Evolutionary conservation across 1,139 yeast species (phyloP).

Genomic region (Arxiozyma slooffiae): DNA sequence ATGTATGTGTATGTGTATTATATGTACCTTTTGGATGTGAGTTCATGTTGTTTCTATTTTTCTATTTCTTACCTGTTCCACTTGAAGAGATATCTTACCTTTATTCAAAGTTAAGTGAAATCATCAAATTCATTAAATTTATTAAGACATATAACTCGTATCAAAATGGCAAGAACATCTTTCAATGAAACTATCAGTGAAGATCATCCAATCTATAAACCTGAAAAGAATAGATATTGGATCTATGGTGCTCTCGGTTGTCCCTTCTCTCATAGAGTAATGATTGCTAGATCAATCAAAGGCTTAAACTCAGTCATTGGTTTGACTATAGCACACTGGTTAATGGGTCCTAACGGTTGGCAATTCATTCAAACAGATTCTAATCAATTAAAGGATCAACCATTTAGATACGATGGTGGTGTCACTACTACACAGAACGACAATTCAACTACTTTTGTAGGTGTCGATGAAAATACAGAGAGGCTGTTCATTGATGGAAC

Average conservation of each 20-base stretch:
- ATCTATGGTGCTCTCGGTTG: conserved; percentile 10
- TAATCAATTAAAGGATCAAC: conserved; percentile 6
- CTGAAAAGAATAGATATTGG: conserved; percentile 11
- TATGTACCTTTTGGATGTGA: no score
- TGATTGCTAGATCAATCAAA: conserved; percentile 9
- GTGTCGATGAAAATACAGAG: conserved; percentile 5
- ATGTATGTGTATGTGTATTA: no score
- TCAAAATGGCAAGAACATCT: conserved; percentile 5
- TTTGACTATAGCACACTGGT: conserved; percentile 10
- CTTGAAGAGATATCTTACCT: no score
- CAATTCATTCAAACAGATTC: conserved; percentile 8
- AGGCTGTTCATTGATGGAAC: conserved; percentile 11
- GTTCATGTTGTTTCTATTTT: no score
- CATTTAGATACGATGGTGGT: conserved; percentile 11
- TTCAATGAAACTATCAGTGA: conserved; percentile 8
- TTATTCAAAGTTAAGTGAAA: background rate
- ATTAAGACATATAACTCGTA: background rate
- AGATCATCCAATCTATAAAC: conserved; percentile 7
- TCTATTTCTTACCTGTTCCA: no score
- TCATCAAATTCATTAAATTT: background rate
- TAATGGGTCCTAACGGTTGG: conserved; percentile 9
- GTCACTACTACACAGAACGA: conserved; percentile 6
- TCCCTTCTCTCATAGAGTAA: conserved; percentile 10
- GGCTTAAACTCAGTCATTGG: conserved; percentile 8
- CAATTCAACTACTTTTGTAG: conserved; percentile 7